Base-by-base conservation (phyloP, 106 monocot species). In the Dioscorea alata region DNA sequence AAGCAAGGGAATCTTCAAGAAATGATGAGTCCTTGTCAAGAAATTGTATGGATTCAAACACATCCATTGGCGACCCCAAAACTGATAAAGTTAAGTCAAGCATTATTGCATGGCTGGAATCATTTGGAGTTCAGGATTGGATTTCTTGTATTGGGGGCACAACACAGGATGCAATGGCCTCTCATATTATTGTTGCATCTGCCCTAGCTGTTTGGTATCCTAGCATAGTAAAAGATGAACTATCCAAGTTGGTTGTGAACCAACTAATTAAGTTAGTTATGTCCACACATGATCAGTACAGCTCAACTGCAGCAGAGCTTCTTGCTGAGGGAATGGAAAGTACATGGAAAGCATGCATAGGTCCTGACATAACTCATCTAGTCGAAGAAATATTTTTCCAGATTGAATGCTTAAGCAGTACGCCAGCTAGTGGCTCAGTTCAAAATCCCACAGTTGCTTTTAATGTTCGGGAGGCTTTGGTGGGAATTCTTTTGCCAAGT, bases 161-260 rank as follows among this genome's bases (percentile, higher is more conserved):
- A 73, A 79, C 61, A 23, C 99, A 99, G 69, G 93, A 99, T 73
- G 75, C 93, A 54, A 85, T 87, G 80, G 84, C 93, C 53, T 82
- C 99, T 25, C 90, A 85, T 70, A 87, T 99, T 65, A 83, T 99
- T 75, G 87, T 90, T 62, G 89, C 92, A 72, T 84, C 99, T 32
- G 99, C 99, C 63, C 83, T 99, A 67, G 81, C 81, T 64, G 99
- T 93, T 75, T 99, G 99, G 99, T 99, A 99, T 72, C 99, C 99
- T 54, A 93, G 87, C 66, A 83, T 90, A 73, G 92, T 93, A 72
- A 93, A 90, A 73, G 64, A 70, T 58, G 71, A 75, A 23, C 76
- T 99, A 68, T 70, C 87, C 20, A 73, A 24, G 71, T 61, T 82
- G 57, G 90, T 99, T 53, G 79, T 78, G 33, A 79, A 79, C 59